These are phyloP conservation scores for Pseudoneurospora amorphoporcata DNA, from an alignment of 495 filamentous ascomycete genomes.

Conservation along the genomic window DNA sequence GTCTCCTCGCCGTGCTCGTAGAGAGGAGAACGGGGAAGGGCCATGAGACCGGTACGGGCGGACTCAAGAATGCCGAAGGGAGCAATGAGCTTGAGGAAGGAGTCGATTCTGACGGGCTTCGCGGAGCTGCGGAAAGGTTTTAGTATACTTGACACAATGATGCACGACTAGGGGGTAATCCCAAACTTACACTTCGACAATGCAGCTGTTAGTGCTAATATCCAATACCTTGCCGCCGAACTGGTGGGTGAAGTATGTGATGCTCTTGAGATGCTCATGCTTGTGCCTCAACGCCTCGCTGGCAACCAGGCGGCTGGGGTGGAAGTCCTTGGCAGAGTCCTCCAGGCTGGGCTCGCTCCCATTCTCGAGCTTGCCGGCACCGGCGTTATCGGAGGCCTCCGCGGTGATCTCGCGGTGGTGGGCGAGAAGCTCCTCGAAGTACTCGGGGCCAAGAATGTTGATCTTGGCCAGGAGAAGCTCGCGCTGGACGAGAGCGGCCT, in stretches of 20 bases:
- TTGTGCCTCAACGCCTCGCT: slow-evolving; percentile 90
- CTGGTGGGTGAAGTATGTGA: slow-evolving; percentile 92
- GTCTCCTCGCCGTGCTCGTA: slow-evolving; percentile 60
- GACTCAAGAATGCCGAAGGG: slow-evolving; percentile 98
- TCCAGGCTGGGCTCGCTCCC: slow-evolving; percentile 23
- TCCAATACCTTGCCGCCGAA: slow-evolving; percentile 96
- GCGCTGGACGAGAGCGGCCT: slow-evolving; percentile 86
- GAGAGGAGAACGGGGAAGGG: slow-evolving; percentile 84
- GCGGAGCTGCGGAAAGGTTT: slow-evolving; percentile 52
- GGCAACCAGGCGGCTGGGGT: slow-evolving; percentile 71
- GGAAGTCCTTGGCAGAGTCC: slow-evolving; percentile 55
- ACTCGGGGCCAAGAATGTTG: slow-evolving; percentile 90
- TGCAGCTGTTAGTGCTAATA: slow-evolving; percentile 96
- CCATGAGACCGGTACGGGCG: slow-evolving; percentile 90
- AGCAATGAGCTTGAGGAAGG: slow-evolving; percentile 88
- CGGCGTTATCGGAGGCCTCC: slow-evolving; percentile 1
- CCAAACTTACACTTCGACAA: slow-evolving; percentile 81
- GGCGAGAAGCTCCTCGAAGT: slow-evolving; percentile 89
- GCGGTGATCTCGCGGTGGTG: slow-evolving; percentile 75
- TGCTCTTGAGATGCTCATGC: slow-evolving; percentile 89
- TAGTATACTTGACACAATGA: neutral
- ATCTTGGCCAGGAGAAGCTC: slow-evolving; percentile 95
- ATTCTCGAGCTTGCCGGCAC: slow-evolving; percentile 13
- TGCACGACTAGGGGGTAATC: neutral
- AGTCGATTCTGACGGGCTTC: slow-evolving; percentile 88